Conservation (phyloP, 1,139 yeast species). For the Trichomonascaceae sp. region DNA sequence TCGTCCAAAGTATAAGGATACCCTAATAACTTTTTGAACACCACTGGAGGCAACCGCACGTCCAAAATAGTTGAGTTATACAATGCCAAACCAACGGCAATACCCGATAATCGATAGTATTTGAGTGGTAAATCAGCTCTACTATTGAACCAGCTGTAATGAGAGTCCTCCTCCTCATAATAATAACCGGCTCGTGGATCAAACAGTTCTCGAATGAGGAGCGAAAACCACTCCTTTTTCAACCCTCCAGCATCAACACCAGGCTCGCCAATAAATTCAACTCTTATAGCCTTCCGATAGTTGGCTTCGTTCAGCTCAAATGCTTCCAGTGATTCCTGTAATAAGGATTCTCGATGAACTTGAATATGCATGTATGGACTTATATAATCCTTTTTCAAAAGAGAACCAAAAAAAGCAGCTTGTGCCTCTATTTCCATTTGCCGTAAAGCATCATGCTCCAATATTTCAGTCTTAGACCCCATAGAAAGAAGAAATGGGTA, state of each 20-base stretch:
- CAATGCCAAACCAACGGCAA: conserved; percentile 80
- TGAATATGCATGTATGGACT: conserved; percentile 64
- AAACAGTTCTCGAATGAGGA: conserved; percentile 64
- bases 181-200: conserved; percentile 45
- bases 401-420: conserved; percentile 74
- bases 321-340: conserved; percentile 68
- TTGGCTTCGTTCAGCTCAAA: conserved; percentile 55
- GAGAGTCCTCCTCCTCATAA: conserved; percentile 59
- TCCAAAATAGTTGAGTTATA: conserved; percentile 86
- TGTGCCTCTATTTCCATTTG: conserved; percentile 87
- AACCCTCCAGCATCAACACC: conserved; percentile 96
- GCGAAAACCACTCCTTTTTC: conserved; percentile 84
- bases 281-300: conserved; percentile 65
- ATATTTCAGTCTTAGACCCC: conserved; percentile 71
- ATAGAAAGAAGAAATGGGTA: conserved; percentile 77
- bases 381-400: conserved; percentile 54
- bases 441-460: conserved; percentile 76
- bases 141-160: conserved; percentile 64
- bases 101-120: conserved; percentile 72
- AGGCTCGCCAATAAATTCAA: conserved; percentile 79
- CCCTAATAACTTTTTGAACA: conserved; percentile 68
- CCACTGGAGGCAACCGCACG: conserved; percentile 63
- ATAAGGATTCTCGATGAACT: conserved; percentile 61
- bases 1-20: conserved; percentile 55
- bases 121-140: conserved; percentile 40